Evolutionary conservation across 2,329 filamentous ascomycete genomes (phyloP).

Genomic region (Echinosphaeria canescens): DNA sequence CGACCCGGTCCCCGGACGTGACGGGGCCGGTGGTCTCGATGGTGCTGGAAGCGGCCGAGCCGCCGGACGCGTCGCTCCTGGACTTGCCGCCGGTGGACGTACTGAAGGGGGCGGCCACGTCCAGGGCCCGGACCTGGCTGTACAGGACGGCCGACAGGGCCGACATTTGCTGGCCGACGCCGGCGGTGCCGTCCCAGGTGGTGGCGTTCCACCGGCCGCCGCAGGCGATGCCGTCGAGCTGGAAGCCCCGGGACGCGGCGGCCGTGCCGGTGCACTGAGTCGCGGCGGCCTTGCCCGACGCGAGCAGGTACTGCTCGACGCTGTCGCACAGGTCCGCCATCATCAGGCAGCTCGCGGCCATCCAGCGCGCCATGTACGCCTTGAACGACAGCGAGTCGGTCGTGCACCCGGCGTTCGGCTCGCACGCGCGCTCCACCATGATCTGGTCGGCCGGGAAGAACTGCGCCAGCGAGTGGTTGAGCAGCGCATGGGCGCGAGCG

Average conservation of each 20-base stretch:
- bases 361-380: constrained; percentile 49
- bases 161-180: constrained; percentile 51
- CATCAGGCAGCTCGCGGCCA: constrained; percentile 30
- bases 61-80: constrained; percentile 23
- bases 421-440: constrained; percentile 47
- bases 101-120: constrained; percentile 21
- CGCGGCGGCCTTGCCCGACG: constrained; percentile 29
- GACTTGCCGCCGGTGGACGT: constrained; percentile 36
- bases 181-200: constrained; percentile 33
- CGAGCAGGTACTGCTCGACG: constrained; percentile 26
- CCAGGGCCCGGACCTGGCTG: constrained; percentile 22
- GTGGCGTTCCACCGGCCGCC: constrained; percentile 40
- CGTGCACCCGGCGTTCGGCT: constrained; percentile 37
- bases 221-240: constrained; percentile 33
- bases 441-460: constrained; percentile 41
- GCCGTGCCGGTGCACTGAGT: constrained; percentile 24
- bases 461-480: constrained; percentile 22
- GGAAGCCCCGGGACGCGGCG: constrained; percentile 16
- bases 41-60: constrained; percentile 9
- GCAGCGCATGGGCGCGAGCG: constrained; percentile 32
- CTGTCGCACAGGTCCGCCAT: constrained; percentile 25
- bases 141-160: constrained; percentile 42
- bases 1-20: constrained; percentile 26
- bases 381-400: constrained; percentile 57
- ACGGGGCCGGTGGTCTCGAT: constrained; percentile 14